Conservation (phyloP, 495 filamentous ascomycete species). For the Tuber magnatum region DNA sequence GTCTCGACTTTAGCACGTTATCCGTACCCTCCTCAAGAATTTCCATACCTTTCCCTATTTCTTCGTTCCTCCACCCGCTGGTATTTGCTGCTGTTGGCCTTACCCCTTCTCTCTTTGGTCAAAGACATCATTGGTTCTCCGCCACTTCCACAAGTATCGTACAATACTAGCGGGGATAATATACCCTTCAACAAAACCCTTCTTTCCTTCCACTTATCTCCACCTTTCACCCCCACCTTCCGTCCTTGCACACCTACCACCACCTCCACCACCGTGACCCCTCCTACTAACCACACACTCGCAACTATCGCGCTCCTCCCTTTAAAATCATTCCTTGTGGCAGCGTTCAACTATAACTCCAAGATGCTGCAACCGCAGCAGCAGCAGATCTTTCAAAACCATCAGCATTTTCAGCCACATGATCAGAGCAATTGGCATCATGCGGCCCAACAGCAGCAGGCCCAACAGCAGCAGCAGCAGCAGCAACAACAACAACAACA, state of each 20-base stretch:
- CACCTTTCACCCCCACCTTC: background rate
- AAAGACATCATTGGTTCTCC: background rate
- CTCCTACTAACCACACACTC: background rate
- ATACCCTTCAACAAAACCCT: background rate
- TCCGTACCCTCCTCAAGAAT: background rate
- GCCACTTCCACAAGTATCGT: background rate
- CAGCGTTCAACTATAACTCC: background rate
- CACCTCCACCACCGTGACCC: background rate
- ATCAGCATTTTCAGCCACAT: slow-evolving; percentile 37
- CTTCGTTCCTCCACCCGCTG: background rate
- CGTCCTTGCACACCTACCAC: background rate
- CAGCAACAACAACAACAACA: slow-evolving; percentile 31
- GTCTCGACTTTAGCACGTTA: background rate
- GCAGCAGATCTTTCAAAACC: slow-evolving; percentile 38
- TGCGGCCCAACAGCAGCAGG: slow-evolving; percentile 32
- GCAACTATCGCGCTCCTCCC: background rate
- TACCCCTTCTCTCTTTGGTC: background rate
- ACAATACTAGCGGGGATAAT: background rate
- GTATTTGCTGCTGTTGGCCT: background rate
- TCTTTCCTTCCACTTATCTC: background rate
- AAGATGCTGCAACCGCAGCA: slow-evolving; percentile 23
- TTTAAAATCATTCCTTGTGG: background rate
- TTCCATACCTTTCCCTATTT: background rate
- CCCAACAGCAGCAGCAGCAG: slow-evolving; percentile 30
- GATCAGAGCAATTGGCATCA: slow-evolving; percentile 37